Base-by-base conservation (phyloP, 2,329 filamentous ascomycete genomes). In the Phialemoniopsis sp. region DNA sequence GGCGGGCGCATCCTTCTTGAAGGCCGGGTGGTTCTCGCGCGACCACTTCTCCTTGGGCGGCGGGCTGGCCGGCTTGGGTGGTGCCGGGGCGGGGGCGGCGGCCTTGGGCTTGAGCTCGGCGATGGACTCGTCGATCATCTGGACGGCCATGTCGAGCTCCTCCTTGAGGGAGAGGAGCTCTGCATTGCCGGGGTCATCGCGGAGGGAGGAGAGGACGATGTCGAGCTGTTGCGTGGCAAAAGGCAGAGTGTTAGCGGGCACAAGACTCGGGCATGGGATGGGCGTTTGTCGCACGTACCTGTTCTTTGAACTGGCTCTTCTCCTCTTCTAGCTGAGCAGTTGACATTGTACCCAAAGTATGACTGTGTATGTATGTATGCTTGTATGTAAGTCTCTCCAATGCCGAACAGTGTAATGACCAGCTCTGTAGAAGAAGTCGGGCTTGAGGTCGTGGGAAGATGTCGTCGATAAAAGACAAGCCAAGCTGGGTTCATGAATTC, bases 81-180 rank as follows among this genome's bases (percentile, higher is more conserved):
- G 21, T 26, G 21, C 21, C 21, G 21, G 21, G 37, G 65, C 49
- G 48, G 71, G 59, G 52, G 76, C 72, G 46, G 75, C 60, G 14
- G 58, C 66, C 52, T 66, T 63, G 47, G 80, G 78, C 66, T 86
- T 83, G 60, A 93, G 75, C 64, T 93, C 87, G 67, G 84, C 82
- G 62, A 96, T 85, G 53, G 83, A 80, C 57, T 84, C 81, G 70
- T 90, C 80, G 64, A 89, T 80, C 52, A 89, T 77, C 60, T 77
- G 74, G 64, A 97, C 85, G 64, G 88, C 80, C 67, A 84, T 78
- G 72, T 88, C 78, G 67, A 95, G 80, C 73, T 95, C 89, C 60
- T 78, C 70, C 65, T 85, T 83, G 59, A 95, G 78, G 57, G 76
- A 78, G 55, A 83, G 75, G 55, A 94, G 80, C 63, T 91, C 89